Conservation (phyloP, 2,329 filamentous ascomycete genomes). For the Fonsecaea nubica region DNA sequence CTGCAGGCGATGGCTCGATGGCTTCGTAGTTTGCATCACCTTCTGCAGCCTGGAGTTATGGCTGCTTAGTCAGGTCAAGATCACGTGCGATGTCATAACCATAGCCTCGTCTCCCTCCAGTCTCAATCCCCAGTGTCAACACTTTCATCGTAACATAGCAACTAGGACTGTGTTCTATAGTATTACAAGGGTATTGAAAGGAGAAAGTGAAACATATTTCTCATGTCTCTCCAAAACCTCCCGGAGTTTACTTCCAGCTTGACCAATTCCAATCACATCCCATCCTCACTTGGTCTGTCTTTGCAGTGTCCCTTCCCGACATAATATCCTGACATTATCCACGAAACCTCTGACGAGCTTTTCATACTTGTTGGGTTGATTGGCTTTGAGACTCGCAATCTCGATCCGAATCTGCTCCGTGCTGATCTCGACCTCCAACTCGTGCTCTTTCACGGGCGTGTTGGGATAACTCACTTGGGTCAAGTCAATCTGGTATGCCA, state of each 20-base stretch:
- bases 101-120: neutral
- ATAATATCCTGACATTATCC: constrained; percentile 56
- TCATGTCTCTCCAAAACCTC: constrained; percentile 9
- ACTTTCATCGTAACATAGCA: neutral
- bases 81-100: neutral
- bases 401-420: constrained; percentile 54
- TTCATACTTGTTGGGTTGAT: constrained; percentile 52
- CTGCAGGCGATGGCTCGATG: constrained; percentile 16
- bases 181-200: constrained; percentile 37
- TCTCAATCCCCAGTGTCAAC: neutral
- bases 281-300: constrained; percentile 9
- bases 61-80: constrained; percentile 10
- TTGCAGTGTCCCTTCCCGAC: constrained; percentile 41
- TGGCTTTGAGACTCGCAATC: constrained; percentile 49
- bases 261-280: constrained; percentile 1
- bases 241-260: neutral
- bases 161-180: neutral
- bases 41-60: constrained; percentile 17
- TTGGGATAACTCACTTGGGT: constrained; percentile 77
- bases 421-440: constrained; percentile 58
- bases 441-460: constrained; percentile 51
- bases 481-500: constrained; percentile 86
- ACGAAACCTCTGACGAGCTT: constrained; percentile 56
- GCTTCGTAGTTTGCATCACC: constrained; percentile 14
- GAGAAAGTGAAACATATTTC: constrained; percentile 3